Conservation (phyloP, 1,139 yeast genomes). For the Eremothecium coryli region DNA sequence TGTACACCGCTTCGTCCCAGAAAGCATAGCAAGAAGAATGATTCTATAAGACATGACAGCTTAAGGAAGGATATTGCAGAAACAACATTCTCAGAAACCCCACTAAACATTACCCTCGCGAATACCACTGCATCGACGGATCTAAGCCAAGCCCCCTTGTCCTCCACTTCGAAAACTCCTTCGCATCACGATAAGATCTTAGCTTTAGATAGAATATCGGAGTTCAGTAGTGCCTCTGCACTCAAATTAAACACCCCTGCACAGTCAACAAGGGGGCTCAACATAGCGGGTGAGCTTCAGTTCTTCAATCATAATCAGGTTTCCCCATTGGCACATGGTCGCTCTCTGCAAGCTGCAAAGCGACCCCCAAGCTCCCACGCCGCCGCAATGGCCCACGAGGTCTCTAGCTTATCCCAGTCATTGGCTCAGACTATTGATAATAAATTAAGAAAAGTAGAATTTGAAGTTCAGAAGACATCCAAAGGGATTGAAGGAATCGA, state of each 20-base stretch:
- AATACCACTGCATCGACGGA: conserved; percentile 1
- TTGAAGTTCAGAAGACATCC: conserved; percentile 24
- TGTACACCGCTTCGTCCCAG: conserved; percentile 14
- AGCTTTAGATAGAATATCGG: conserved; percentile 2
- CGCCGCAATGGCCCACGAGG: conserved; percentile 6
- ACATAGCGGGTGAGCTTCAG: too few relatives aligned
- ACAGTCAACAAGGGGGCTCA: too few relatives aligned
- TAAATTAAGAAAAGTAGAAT: conserved; percentile 7
- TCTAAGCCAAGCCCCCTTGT: background rate
- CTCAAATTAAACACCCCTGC: background rate
- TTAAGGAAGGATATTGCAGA: conserved; percentile 4
- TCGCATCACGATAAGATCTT: background rate
- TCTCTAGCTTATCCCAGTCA: conserved; percentile 8
- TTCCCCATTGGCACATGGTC: background rate
- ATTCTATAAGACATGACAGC: conserved; percentile 1
- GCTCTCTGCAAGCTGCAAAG: background rate
- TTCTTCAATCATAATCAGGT: background rate
- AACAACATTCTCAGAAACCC: conserved; percentile 8
- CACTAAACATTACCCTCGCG: background rate
- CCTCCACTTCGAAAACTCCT: background rate
- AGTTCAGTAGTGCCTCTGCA: conserved; percentile 3
- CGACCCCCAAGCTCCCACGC: conserved; percentile 4
- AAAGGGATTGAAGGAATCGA: conserved; percentile 35
- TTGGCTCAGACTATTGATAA: conserved; percentile 9
- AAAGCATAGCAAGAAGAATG: conserved; percentile 6